A percentile compares a stretch with the other conserved stretches of the same genome.
Evolutionary conservation across 345 rosid species (phyloP).

Genomic region (Tarenaya hassleriana): DNA sequence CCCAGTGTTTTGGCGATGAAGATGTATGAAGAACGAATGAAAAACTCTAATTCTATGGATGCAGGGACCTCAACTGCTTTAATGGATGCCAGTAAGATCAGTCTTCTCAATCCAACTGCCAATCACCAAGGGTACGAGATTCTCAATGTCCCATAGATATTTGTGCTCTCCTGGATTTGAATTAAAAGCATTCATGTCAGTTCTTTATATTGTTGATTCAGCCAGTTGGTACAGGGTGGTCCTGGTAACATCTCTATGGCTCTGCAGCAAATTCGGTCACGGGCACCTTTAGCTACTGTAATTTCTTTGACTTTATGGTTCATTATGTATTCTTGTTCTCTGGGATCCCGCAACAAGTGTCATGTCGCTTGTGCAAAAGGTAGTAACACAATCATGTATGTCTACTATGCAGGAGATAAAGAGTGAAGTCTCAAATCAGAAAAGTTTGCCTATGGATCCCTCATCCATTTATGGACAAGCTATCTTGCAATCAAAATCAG

Average conservation of each 20-base stretch:
- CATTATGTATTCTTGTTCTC: too few species aligned
- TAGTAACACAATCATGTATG: too few species aligned
- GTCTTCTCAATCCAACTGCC: constrained; percentile 39
- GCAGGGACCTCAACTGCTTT: constrained; percentile 44
- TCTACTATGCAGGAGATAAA: constrained; percentile 78
- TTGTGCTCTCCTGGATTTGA: background rate
- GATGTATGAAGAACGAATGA: constrained; percentile 55
- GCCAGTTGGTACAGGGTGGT: constrained; percentile 52
- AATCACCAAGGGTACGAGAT: constrained; percentile 46
- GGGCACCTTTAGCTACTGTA: constrained; percentile 20
- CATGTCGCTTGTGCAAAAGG: too few species aligned
- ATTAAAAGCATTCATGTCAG: constrained; percentile 8
- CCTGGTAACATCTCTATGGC: constrained; percentile 44
- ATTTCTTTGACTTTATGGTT: too few species aligned
- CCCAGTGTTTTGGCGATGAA: constrained; percentile 55
- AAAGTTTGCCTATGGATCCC: constrained; percentile 80
- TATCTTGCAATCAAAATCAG: constrained; percentile 81
- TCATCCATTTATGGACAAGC: constrained; percentile 81
- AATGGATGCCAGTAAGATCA: constrained; percentile 48
- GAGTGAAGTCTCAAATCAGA: constrained; percentile 57
- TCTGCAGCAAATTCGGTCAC: constrained; percentile 47
- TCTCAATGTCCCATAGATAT: background rate
- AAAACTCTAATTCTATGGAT: constrained; percentile 44
- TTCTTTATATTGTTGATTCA: constrained; percentile 29
- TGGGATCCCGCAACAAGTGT: too few species aligned